Base-by-base conservation (phyloP, 306 rosid species). In the Begonia peltatifolia region DNA sequence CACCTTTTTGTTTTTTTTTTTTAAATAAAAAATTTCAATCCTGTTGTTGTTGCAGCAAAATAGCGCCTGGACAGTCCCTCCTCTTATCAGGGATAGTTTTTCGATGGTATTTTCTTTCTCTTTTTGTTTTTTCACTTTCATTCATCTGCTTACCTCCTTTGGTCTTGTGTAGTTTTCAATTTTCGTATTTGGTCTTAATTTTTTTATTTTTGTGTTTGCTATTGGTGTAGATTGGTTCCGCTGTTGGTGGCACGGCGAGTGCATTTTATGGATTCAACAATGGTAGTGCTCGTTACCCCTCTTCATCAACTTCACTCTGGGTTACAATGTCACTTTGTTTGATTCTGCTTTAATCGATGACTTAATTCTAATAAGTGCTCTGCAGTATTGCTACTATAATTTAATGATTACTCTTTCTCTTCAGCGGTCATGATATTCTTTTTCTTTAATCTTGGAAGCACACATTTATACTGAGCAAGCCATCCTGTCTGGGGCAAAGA, bases 191-290 rank as follows among this genome's bases (percentile, higher is more conserved):
- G 48, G 48, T 50, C 11, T 50, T 23, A 35, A 17, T 2, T 57
- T 11, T 50, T 58, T 17, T 50, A 6, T 5, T 46, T 55, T 14
- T 41, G 6, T 46, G 2, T 2, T 12, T 44, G 62, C 44, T 30
- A 50, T 63, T 46, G 3, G 46, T 41, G 9, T 72, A 89, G 97
- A 89, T 89, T 76, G 90, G 97, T 53, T 89, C 97, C 63, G 97
- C 87, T 10, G 81, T 84, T 66, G 97, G 97, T 54, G 97, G 97
- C 51, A 89, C 75, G 10, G 51, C 89, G 50, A 84, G 95, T 84
- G 95, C 92, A 38, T 89, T 89, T 62, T 89, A 84, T 76, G 90
- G 97, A 74, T 89, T 89, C 73, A 84, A 89, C 72, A 78, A 75
- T 46, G 95, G 97, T 89, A 72, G 50, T 17, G 44, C 53, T 1